These are phyloP conservation scores for Vishniacozyma victoriae DNA, from an alignment of 768 basidiomycete species.

Conservation along the genomic window DNA sequence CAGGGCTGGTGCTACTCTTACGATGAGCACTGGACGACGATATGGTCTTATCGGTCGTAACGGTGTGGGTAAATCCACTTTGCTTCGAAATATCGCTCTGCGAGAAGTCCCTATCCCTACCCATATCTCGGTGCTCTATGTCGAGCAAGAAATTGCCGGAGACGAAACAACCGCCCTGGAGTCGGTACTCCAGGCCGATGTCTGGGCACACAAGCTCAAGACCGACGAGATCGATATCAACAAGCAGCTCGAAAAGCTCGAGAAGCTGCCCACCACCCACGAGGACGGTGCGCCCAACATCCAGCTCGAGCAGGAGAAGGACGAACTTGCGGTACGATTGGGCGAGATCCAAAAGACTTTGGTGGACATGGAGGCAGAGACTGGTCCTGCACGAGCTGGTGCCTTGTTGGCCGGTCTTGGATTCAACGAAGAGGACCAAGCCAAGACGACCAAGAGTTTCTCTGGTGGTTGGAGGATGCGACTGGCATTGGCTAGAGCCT, in stretches of 20 bases:
- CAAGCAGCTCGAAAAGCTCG: slow-evolving; percentile 63
- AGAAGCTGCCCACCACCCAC: slow-evolving; percentile 53
- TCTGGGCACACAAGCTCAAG: slow-evolving; percentile 89
- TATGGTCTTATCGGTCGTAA: slow-evolving; percentile 48
- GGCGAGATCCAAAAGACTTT: slow-evolving; percentile 83
- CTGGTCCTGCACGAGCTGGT: slow-evolving; percentile 89
- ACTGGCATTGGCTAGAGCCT: slow-evolving; percentile 83
- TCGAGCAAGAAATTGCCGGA: slow-evolving; percentile 96
- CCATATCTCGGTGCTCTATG: slow-evolving; percentile 90
- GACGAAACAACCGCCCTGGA: slow-evolving; percentile 89
- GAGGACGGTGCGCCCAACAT: slow-evolving; percentile 61
- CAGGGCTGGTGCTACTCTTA: slow-evolving; percentile 42
- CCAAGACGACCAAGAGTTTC: slow-evolving; percentile 73
- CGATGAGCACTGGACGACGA: slow-evolving; percentile 42
- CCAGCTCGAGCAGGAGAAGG: slow-evolving; percentile 53
- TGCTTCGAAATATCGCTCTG: slow-evolving; percentile 88
- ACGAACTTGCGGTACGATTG: slow-evolving; percentile 72
- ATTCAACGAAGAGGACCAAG: slow-evolving; percentile 82
- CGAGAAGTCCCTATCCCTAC: slow-evolving; percentile 88
- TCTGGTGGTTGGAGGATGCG: slow-evolving; percentile 99
- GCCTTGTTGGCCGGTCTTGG: slow-evolving; percentile 86
- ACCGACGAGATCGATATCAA: slow-evolving; percentile 77
- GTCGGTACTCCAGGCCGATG: slow-evolving; percentile 98
- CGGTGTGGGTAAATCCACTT: slow-evolving; percentile 91
- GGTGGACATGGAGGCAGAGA: slow-evolving; percentile 98